Conservation (phyloP, 805 yeast species). For the Yarrowia deformans region DNA sequence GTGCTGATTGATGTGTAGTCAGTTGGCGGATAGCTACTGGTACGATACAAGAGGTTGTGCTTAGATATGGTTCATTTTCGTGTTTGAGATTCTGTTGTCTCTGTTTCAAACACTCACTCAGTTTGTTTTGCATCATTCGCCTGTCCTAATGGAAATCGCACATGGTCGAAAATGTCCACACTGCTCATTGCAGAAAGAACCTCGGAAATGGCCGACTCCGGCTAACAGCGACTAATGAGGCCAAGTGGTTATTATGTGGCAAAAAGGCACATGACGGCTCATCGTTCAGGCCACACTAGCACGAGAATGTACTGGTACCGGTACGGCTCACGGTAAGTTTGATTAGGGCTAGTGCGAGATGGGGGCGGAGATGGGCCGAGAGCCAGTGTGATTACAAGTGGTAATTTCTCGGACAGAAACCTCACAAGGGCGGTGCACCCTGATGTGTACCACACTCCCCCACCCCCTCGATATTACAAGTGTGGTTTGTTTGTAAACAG, state of each 20-base stretch:
- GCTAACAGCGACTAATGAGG: not conserved
- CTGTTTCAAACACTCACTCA: too few relatives aligned
- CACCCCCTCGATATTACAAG: not conserved
- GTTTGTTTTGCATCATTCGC: too few relatives aligned
- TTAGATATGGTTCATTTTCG: too few relatives aligned
- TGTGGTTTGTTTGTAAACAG: not conserved
- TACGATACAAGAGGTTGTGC: too few relatives aligned
- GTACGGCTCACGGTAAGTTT: constrained; percentile 4
- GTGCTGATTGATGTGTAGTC: not conserved
- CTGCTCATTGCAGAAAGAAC: not conserved
- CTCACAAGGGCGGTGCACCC: too few relatives aligned
- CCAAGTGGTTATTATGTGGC: constrained; percentile 4
- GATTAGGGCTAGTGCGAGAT: not conserved
- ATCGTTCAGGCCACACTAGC: not conserved
- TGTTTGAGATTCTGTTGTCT: too few relatives aligned
- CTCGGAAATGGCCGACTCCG: not conserved
- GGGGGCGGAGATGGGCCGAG: not conserved
- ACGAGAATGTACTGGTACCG: not conserved
- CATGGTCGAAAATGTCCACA: too few relatives aligned
- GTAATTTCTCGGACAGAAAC: not conserved
- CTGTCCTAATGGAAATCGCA: too few relatives aligned
- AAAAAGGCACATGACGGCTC: constrained; percentile 9
- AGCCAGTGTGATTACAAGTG: not conserved
- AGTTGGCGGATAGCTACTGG: too few relatives aligned
- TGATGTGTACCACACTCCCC: too few relatives aligned